Evolutionary conservation across 306 rosid species (phyloP).

Genomic region (Trifolium subterraneum): DNA sequence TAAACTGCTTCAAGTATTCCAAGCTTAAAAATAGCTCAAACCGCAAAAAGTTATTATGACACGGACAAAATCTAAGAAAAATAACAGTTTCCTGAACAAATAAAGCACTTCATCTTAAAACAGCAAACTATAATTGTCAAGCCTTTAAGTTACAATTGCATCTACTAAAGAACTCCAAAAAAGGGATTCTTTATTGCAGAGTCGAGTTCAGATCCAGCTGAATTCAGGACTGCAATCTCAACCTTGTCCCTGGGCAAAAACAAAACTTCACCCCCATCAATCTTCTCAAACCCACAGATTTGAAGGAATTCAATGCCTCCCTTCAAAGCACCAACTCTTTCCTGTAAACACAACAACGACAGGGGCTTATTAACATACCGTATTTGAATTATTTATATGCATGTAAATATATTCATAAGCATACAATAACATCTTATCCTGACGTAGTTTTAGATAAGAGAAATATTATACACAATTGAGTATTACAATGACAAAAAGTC

Average conservation of each 20-base stretch:
- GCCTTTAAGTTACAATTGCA: constrained; percentile 32
- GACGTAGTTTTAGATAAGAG: not conserved
- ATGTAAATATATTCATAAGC: not conserved
- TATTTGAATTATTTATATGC: constrained; percentile 2
- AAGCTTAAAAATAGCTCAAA: constrained; percentile 24
- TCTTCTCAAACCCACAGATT: constrained; percentile 89
- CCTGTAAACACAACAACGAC: constrained; percentile 57
- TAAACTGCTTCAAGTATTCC: not conserved
- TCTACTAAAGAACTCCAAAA: constrained; percentile 76
- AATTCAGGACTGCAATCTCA: constrained; percentile 72
- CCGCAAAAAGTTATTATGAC: constrained; percentile 3
- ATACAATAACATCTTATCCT: not conserved
- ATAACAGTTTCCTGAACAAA: constrained; percentile 28
- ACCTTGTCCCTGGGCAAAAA: constrained; percentile 78
- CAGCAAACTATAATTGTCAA: constrained; percentile 30
- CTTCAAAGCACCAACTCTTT: constrained; percentile 81
- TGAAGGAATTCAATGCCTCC: constrained; percentile 92
- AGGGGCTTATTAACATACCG: not conserved
- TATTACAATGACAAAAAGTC: not conserved
- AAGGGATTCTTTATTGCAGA: constrained; percentile 96
- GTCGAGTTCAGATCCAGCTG: constrained; percentile 86
- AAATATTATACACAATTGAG: not conserved
- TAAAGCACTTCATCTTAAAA: constrained; percentile 15
- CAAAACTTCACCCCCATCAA: constrained; percentile 76
- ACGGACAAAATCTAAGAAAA: constrained; percentile 17